Base-by-base conservation (phyloP, 176 grass and related monocot species). In the Oryza rufipogon region DNA sequence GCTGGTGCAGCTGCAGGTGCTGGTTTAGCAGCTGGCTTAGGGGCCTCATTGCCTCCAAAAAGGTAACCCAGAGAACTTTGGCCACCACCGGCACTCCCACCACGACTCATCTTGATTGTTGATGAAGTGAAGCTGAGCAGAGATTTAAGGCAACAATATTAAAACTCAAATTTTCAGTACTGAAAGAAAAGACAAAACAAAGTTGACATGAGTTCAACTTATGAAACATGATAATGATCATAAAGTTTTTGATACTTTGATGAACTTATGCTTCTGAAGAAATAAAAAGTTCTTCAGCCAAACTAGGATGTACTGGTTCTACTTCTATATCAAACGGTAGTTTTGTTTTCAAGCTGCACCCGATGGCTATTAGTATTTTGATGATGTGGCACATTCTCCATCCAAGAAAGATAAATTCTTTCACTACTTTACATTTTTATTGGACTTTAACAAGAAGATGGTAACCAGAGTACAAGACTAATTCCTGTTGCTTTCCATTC, bases 71-170 rank as follows among this genome's bases (percentile, higher is more conserved):
- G 60, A 19, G 86, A 88, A 86, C 93, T 95, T 70, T 89, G 68
- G 54, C 93, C 93, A 66, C 93, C 93, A 77, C 90, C 93, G 12
- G 87, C 88, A 28, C 93, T 95, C 36, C 91, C 93, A 17, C 93
- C 93, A 85, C 93, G 93, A 41, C 93, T 89, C 87, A 92, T 95
- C 74, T 88, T 90, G 71, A 36, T 42, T 71, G 44, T 75, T 71
- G 71, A 81, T 2, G 30, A 85, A 17, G 49, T 14, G 3, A 34
- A 83, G 76, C 87, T 81, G 26, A 9, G 34, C 26, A 81, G 61
- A 64, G 4, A 81, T 71, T 15, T 36, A 69, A 60, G 32, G 8
- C 42, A 81, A 20, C 25, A 41, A 80, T 64, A 63, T 58, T 70
- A 81, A 30, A 33, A 36, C 1, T 66, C 14, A 38, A 66, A 66